Conservation (phyloP, 495 filamentous ascomycete species). For the Trichodelitschia bisporula region DNA sequence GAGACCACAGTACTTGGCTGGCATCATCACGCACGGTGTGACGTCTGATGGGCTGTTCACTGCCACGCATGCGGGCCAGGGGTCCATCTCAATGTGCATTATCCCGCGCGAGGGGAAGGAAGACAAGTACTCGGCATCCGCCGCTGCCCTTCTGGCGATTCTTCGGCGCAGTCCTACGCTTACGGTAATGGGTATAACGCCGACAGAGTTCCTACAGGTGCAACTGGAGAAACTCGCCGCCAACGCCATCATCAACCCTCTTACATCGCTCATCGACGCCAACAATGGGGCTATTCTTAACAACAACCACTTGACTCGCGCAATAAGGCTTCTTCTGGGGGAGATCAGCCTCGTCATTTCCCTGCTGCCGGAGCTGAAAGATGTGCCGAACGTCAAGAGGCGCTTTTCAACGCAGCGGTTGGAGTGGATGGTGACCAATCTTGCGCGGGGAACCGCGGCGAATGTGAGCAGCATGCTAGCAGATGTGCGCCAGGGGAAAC, state of each 20-base stretch:
- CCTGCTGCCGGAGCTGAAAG: conserved; percentile 39
- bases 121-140: conserved; percentile 3
- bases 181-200: conserved; percentile 18
- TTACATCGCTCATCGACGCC: conserved; percentile 48
- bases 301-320: conserved; percentile 27
- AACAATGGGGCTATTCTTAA: conserved; percentile 49
- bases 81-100: conserved; percentile 33
- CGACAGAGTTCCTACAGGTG: conserved; percentile 26
- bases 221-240: conserved; percentile 64
- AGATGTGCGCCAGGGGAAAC: conserved; percentile 32
- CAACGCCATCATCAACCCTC: conserved; percentile 57
- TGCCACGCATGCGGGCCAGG: conserved; percentile 36
- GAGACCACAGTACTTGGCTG: conserved; percentile 54
- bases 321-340: conserved; percentile 35
- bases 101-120: conserved; percentile 11
- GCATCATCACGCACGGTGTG: conserved; percentile 42
- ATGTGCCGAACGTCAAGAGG: conserved; percentile 27
- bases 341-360: conserved; percentile 40
- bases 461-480: conserved; percentile 67
- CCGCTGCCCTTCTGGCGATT: conserved; percentile 4
- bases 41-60: conserved; percentile 29
- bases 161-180: conserved; percentile 18
- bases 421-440: conserved; percentile 26
- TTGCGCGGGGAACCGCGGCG: conserved; percentile 32
- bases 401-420: conserved; percentile 32